A percentile compares a stretch with the other conserved stretches of the same genome.
phyloP scores from a whole-genome alignment of 2,329 filamentous ascomycete genomes.

The Alternaria incomplexa region DNA sequence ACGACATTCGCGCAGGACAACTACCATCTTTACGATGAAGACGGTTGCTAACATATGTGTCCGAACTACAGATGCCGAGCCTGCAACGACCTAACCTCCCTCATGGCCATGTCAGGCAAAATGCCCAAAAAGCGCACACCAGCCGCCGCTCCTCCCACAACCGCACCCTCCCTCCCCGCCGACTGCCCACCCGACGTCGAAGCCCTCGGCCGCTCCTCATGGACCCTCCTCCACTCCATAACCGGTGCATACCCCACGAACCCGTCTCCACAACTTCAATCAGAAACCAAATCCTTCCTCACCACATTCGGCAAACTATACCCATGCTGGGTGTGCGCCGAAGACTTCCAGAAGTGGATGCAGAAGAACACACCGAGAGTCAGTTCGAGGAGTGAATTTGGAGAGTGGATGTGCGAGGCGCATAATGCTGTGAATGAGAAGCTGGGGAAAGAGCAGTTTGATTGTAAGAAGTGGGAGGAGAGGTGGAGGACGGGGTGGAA shows the following conservation, averaged over 20 bases:
- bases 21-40: neutral
- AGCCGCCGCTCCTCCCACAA: slow-evolving; percentile 41
- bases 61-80: slow-evolving; percentile 66
- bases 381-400: slow-evolving; percentile 70
- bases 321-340: slow-evolving; percentile 93
- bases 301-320: slow-evolving; percentile 83
- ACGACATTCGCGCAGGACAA: neutral
- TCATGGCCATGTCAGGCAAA: slow-evolving; percentile 62
- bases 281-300: slow-evolving; percentile 79
- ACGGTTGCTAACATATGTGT: neutral
- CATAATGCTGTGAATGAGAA: slow-evolving; percentile 90
- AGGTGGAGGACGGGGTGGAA: slow-evolving; percentile 91
- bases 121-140: slow-evolving; percentile 40
- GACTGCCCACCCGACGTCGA: slow-evolving; percentile 94
- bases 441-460: slow-evolving; percentile 87
- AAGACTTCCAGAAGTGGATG: slow-evolving; percentile 88
- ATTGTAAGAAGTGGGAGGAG: slow-evolving; percentile 89
- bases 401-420: slow-evolving; percentile 81
- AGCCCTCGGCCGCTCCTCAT: slow-evolving; percentile 81
- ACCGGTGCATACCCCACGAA: slow-evolving; percentile 81
- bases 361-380: slow-evolving; percentile 70
- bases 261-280: slow-evolving; percentile 73
- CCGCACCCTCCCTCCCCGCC: slow-evolving; percentile 49
- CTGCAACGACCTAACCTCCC: slow-evolving; percentile 68
- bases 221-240: slow-evolving; percentile 92